Conservation (phyloP, 345 rosid species). For the Citrus glauca region DNA sequence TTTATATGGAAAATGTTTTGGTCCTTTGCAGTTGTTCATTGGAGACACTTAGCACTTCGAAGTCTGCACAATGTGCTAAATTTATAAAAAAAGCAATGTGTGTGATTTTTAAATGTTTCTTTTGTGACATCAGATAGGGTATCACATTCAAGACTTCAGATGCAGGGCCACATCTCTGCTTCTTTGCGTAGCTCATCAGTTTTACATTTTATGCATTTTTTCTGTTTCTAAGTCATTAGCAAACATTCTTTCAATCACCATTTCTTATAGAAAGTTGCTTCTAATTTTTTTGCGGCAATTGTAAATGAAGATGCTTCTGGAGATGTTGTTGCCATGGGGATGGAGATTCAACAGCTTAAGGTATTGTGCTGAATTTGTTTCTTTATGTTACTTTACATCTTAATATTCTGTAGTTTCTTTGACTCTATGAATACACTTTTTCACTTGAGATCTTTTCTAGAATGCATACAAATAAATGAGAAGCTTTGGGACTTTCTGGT, state of each 20-base stretch:
- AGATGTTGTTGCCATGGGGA: constrained; percentile 86
- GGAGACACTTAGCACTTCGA: constrained; percentile 93
- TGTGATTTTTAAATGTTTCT: constrained; percentile 10
- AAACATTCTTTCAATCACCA: background rate
- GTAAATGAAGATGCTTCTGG: constrained; percentile 97
- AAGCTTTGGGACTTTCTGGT: background rate
- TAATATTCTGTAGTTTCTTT: background rate
- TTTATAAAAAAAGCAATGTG: constrained; percentile 83
- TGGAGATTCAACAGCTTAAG: constrained; percentile 94
- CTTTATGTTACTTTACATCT: background rate
- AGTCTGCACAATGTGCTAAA: constrained; percentile 98
- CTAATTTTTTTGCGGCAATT: constrained; percentile 45
- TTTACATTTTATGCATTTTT: background rate
- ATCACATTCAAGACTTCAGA: background rate
- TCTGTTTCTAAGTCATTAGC: background rate
- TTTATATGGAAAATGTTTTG: constrained; percentile 11
- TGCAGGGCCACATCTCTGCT: background rate
- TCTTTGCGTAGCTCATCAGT: background rate
- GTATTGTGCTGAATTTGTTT: constrained; percentile 29
- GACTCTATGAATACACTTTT: background rate
- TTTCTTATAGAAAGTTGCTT: constrained; percentile 8
- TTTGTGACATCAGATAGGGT: background rate
- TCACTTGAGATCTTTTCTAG: background rate
- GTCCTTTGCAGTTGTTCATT: constrained; percentile 64
- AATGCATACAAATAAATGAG: background rate